Conservation (phyloP, 1,284 basidiomycete genomes). For the Rugosomyces carneus region DNA sequence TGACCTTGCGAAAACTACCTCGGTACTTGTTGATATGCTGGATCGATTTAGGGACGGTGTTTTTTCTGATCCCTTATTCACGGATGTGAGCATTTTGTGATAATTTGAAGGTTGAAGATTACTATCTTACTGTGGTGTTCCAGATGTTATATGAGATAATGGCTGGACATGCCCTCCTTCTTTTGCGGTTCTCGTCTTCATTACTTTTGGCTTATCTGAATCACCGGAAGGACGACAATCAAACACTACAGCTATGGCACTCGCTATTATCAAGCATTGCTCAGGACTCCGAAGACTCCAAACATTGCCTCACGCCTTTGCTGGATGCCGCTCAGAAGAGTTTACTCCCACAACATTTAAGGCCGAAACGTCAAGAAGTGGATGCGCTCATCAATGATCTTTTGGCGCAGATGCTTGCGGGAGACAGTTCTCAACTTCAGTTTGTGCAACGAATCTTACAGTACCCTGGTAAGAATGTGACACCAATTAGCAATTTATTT, state of each 20-base stretch:
- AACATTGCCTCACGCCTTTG: constrained; percentile 26
- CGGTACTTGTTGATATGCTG: constrained; percentile 26
- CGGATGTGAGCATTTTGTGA: constrained; percentile 15
- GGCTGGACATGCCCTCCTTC: constrained; percentile 27
- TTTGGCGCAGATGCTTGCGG: constrained; percentile 21
- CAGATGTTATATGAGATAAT: constrained; percentile 46
- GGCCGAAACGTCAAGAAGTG: constrained; percentile 36
- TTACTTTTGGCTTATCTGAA: constrained; percentile 46
- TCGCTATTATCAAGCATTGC: constrained; percentile 32
- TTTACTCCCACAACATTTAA: constrained; percentile 33
- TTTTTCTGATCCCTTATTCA: constrained; percentile 29
- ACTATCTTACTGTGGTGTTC: neutral
- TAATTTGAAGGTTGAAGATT: neutral
- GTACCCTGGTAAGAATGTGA: constrained; percentile 26
- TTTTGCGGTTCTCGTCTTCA: constrained; percentile 36
- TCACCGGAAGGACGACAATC: constrained; percentile 31
- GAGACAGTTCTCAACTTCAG: constrained; percentile 19
- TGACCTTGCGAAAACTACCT: constrained; percentile 1
- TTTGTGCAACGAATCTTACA: constrained; percentile 32
- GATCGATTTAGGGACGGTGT: constrained; percentile 31
- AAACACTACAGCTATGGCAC: constrained; percentile 37
- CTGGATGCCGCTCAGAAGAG: constrained; percentile 34
- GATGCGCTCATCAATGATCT: constrained; percentile 32
- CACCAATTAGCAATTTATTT: neutral
- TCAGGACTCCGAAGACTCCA: constrained; percentile 23